Evolutionary conservation across 352 stramenopile genomes (phyloP).

Genomic region (Thalassiosira tumida): DNA sequence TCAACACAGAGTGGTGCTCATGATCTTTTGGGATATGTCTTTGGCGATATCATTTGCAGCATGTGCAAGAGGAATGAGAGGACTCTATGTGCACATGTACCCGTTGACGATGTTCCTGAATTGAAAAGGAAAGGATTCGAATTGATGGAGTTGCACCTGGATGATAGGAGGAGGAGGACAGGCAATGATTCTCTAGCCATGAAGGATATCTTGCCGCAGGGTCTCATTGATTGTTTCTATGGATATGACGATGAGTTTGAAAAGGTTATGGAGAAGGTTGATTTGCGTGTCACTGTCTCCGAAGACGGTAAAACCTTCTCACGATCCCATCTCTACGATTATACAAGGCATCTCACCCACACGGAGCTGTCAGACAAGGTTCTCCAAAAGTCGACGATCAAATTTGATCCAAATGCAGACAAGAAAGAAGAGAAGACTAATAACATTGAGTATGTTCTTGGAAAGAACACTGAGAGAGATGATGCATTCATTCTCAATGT

Average conservation of each 20-base stretch:
- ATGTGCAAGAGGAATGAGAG: background rate
- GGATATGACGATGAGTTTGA: background rate
- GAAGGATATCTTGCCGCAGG: background rate
- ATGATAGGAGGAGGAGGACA: background rate
- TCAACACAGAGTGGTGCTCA: background rate
- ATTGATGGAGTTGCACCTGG: background rate
- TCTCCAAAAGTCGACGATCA: background rate
- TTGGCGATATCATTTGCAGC: background rate
- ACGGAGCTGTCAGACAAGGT: background rate
- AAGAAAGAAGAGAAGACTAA: background rate
- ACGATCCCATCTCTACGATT: background rate
- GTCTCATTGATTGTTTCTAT: background rate
- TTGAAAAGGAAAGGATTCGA: background rate
- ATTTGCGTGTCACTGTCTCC: background rate
- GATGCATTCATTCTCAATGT: background rate
- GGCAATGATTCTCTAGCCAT: background rate
- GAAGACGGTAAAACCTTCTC: background rate
- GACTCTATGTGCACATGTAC: background rate
- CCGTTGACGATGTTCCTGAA: background rate
- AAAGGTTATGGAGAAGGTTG: background rate
- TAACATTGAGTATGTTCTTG: slow-evolving; percentile 19
- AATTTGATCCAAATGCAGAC: background rate
- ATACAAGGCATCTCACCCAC: background rate
- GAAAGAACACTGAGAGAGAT: background rate
- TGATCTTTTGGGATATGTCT: background rate